Percentiles rank a stretch among this genome's conserved stretches.
These are phyloP conservation scores for Diddensiella transvaalensis DNA, from an alignment of 805 yeast genomes.

Conservation along the genomic window DNA sequence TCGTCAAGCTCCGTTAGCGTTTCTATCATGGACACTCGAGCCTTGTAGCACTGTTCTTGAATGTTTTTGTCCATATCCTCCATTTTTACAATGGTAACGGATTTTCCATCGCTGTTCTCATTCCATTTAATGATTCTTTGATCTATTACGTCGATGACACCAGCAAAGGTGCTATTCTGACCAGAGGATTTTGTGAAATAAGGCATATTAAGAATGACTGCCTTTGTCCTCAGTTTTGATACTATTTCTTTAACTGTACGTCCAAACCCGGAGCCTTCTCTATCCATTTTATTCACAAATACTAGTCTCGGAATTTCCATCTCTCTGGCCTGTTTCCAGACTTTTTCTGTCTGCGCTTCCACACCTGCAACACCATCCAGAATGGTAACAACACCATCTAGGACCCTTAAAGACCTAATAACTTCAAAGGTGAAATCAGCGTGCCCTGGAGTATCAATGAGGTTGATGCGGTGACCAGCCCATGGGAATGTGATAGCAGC, in stretches of 20 bases:
- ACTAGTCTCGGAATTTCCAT: constrained; percentile 70
- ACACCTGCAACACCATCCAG: constrained; percentile 97
- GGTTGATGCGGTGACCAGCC: constrained; percentile 71
- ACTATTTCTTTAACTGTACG: constrained; percentile 84
- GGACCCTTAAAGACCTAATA: constrained; percentile 77
- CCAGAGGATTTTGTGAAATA: constrained; percentile 49
- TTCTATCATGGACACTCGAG: constrained; percentile 77
- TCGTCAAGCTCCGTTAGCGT: constrained; percentile 83
- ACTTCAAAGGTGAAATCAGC: constrained; percentile 97
- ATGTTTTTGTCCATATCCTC: constrained; percentile 32
- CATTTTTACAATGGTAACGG: constrained; percentile 45
- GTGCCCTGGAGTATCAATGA: constrained; percentile 97
- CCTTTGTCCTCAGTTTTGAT: constrained; percentile 67
- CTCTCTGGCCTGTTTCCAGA: constrained; percentile 81
- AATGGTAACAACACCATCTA: constrained; percentile 92
- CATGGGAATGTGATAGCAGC: constrained; percentile 93
- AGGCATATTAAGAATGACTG: constrained; percentile 74
- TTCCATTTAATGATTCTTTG: constrained; percentile 51
- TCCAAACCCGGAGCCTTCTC: constrained; percentile 93
- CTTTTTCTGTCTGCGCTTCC: constrained; percentile 96
- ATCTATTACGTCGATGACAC: constrained; percentile 73
- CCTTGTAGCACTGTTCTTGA: constrained; percentile 44
- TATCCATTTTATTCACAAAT: constrained; percentile 91
- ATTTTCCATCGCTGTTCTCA: constrained; percentile 44
- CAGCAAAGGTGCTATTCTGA: constrained; percentile 47